Base-by-base conservation (phyloP, 2,329 filamentous ascomycete species). In the Rosellinia necatrix region DNA sequence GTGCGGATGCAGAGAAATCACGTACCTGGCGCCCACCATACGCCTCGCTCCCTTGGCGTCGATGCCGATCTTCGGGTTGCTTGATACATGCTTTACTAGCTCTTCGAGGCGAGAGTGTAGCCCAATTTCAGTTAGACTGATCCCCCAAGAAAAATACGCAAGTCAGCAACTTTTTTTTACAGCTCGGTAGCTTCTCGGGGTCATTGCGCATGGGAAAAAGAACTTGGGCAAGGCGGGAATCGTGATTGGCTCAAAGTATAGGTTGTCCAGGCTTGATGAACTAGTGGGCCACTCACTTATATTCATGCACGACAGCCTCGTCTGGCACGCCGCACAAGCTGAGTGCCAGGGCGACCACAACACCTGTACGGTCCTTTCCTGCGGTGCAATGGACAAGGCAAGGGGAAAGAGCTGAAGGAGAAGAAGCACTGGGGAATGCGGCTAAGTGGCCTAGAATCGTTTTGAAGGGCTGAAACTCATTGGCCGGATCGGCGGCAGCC, bases 291-390 rank as follows among this genome's bases (percentile, higher is more conserved):
- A 53, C 57, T 62, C 38, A 62, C 59, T 27, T 60, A 29, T 62
- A 61, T 37, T 89, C 87, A 7, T 78, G 71, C 0, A 83, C 82
- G 6, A 86, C 77, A 15, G 72, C 66, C 27, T 80, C 74, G 55
- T 81, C 75, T 3, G 74, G 69, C 0, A 87, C 83, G 6, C 83
- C 83, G 2, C 82, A 81, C 19, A 88, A 74, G 27, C 78, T 74
- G 25, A 88, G 75, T 6, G 89, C 67, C 49, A 90, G 58, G 4
- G 83, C 86, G 53, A 82, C 80, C 41, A 88, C 75, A 4, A 89
- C 78, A 1, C 87, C 87, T 0, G 87, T 89, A 24, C 86, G 77
- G 70, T 89, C 87, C 71, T 90, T 90, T 2, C 87, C 87, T 0
- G 84, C 85, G 0, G 85, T 87, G 68, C 87, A 89, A 68, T 89